A percentile compares a stretch with the other conserved stretches of the same genome.
These are phyloP conservation scores for Ogataea naganishii DNA, from an alignment of 805 yeast species.

Conservation along the genomic window DNA sequence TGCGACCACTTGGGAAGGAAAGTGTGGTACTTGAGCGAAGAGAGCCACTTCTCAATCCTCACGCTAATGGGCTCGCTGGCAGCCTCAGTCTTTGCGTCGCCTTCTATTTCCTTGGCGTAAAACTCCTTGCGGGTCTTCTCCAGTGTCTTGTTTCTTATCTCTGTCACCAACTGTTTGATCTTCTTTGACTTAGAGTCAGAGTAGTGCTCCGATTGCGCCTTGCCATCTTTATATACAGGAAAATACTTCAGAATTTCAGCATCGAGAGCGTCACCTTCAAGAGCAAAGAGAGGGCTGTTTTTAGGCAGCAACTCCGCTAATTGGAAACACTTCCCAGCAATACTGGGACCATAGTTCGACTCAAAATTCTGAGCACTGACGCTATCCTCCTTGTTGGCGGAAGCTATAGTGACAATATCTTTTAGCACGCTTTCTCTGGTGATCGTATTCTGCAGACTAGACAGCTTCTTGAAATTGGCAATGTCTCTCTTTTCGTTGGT, in stretches of 20 bases:
- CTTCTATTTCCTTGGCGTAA: constrained; percentile 2
- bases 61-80: too few relatives aligned
- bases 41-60: constrained; percentile 39
- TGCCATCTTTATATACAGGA: constrained; percentile 21
- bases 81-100: too few relatives aligned
- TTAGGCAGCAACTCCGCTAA: constrained; percentile 23
- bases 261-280: constrained; percentile 29
- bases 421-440: constrained; percentile 40
- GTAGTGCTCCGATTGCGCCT: constrained; percentile 18
- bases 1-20: constrained; percentile 26
- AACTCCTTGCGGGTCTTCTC: constrained; percentile 22
- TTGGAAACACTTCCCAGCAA: constrained; percentile 24
- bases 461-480: constrained; percentile 18
- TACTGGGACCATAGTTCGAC: constrained; percentile 25
- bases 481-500: constrained; percentile 26
- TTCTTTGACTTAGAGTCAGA: constrained; percentile 22
- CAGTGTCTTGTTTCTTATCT: constrained; percentile 21
- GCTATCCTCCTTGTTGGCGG: constrained; percentile 10
- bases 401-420: constrained; percentile 28
- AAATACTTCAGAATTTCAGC: constrained; percentile 40
- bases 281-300: constrained; percentile 14
- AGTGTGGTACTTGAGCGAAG: constrained; percentile 32
- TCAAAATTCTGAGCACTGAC: constrained; percentile 25
- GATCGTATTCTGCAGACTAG: constrained; percentile 20
- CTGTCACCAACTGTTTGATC: constrained; percentile 23